Conservation (phyloP, 805 yeast genomes). For the Kodamaea kakaduensis region DNA sequence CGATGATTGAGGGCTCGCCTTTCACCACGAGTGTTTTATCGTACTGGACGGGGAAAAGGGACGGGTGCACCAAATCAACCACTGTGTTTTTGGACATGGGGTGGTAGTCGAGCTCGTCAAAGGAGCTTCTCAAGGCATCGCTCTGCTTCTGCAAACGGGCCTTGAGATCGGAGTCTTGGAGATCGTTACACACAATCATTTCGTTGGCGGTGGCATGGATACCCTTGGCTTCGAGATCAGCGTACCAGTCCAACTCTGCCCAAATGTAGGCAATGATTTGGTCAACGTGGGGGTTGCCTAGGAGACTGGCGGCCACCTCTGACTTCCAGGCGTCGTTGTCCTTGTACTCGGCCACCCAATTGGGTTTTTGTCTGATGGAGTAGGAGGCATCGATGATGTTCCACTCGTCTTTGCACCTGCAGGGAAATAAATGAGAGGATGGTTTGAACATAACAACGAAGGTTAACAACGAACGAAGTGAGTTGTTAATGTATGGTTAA, state of each 20-base stretch:
- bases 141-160: neutral
- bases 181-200: neutral
- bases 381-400: constrained; percentile 1
- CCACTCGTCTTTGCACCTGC: constrained; percentile 5
- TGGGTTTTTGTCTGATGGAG: constrained; percentile 6
- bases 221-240: constrained; percentile 5
- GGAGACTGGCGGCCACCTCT: constrained; percentile 13
- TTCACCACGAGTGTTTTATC: constrained; percentile 7
- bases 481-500: too few species aligned
- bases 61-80: constrained; percentile 20
- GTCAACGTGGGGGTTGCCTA: constrained; percentile 8
- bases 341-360: constrained; percentile 24
- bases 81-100: constrained; percentile 13
- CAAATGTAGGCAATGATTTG: constrained; percentile 14
- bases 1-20: constrained; percentile 2
- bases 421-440: too few species aligned
- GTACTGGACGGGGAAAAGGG: constrained; percentile 16
- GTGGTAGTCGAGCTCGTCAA: constrained; percentile 11
- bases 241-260: constrained; percentile 15
- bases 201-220: constrained; percentile 7
- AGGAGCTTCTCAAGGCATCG: constrained; percentile 2
- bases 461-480: too few species aligned
- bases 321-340: constrained; percentile 24
- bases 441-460: too few species aligned
- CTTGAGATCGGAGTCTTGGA: constrained; percentile 3